These are phyloP conservation scores for Fusarium devonianum DNA, from an alignment of 2,329 filamentous ascomycete genomes.

Conservation along the genomic window DNA sequence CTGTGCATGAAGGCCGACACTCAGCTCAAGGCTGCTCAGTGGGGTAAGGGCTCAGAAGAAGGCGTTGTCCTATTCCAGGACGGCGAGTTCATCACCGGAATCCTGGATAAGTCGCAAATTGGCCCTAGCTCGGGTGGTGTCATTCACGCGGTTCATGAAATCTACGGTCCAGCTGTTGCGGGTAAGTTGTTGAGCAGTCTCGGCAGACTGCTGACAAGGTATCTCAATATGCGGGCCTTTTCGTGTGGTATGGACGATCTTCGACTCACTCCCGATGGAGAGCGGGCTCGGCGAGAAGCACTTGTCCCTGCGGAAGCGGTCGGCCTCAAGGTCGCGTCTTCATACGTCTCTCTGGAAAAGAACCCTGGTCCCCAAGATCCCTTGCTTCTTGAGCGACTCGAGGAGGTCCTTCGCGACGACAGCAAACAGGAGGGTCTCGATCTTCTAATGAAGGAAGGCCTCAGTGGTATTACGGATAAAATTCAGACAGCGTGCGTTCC, in stretches of 20 bases:
- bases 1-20: slow-evolving; percentile 82
- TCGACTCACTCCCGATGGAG: slow-evolving; percentile 80
- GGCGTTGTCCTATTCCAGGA: slow-evolving; percentile 82
- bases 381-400: slow-evolving; percentile 78
- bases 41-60: slow-evolving; percentile 81
- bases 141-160: slow-evolving; percentile 90
- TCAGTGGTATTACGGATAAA: slow-evolving; percentile 73
- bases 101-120: slow-evolving; percentile 95
- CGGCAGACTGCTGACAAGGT: slow-evolving; percentile 86
- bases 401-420: slow-evolving; percentile 90
- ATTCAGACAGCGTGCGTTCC: slow-evolving; percentile 85
- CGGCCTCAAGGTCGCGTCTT: slow-evolving; percentile 81
- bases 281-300: slow-evolving; percentile 72
- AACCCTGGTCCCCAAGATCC: slow-evolving; percentile 69
- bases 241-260: slow-evolving; percentile 98
- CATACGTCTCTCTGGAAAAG: slow-evolving; percentile 84
- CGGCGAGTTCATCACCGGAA: slow-evolving; percentile 87
- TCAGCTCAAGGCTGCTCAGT: slow-evolving; percentile 78
- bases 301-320: slow-evolving; percentile 72
- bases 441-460: slow-evolving; percentile 78
- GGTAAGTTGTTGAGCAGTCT: slow-evolving; percentile 89
- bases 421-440: slow-evolving; percentile 91
- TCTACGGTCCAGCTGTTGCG: slow-evolving; percentile 86
- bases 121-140: slow-evolving; percentile 87
- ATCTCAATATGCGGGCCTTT: slow-evolving; percentile 92